phyloP scores from a whole-genome alignment of 2,329 filamentous ascomycete genomes.

The Penicillium sp. region DNA sequence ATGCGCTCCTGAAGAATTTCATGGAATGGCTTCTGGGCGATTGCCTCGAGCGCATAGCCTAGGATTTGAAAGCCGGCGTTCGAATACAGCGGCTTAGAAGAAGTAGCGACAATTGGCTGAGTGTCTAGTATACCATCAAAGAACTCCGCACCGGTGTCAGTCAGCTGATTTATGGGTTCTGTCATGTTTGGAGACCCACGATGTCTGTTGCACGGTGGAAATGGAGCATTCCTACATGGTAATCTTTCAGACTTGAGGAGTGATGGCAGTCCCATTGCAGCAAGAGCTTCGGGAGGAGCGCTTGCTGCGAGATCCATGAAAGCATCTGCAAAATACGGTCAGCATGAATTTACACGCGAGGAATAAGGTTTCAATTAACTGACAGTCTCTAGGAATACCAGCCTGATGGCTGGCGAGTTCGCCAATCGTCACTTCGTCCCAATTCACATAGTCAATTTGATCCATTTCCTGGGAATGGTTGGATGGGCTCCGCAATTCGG shows the following conservation, averaged over 20 bases:
- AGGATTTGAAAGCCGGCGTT: slow-evolving; percentile 40
- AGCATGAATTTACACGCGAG: not conserved
- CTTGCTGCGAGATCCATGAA: not conserved
- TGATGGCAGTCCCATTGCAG: slow-evolving; percentile 15
- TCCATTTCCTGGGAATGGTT: not conserved
- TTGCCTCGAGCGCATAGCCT: slow-evolving; percentile 42
- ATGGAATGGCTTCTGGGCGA: slow-evolving; percentile 41
- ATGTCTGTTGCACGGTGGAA: slow-evolving; percentile 8
- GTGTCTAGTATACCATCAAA: slow-evolving; percentile 35
- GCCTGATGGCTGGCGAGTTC: slow-evolving; percentile 42
- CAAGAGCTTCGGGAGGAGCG: not conserved
- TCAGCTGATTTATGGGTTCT: not conserved
- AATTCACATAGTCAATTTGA: slow-evolving; percentile 6
- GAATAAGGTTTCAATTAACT: slow-evolving; percentile 11
- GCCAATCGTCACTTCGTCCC: slow-evolving; percentile 38
- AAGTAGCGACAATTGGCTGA: slow-evolving; percentile 35
- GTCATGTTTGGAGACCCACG: slow-evolving; percentile 5
- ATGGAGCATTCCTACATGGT: slow-evolving; percentile 8
- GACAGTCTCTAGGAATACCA: slow-evolving; percentile 41
- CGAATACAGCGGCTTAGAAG: slow-evolving; percentile 37
- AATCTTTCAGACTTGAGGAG: slow-evolving; percentile 5
- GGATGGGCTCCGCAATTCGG: slow-evolving; percentile 20
- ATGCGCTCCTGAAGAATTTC: slow-evolving; percentile 40
- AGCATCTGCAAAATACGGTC: not conserved
- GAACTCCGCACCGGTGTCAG: slow-evolving; percentile 30